Percentiles rank a stretch among this genome's conserved stretches.
These are phyloP conservation scores for Sporothrix brasiliensis DNA, from an alignment of 2,329 filamentous ascomycete genomes.

Conservation along the genomic window DNA sequence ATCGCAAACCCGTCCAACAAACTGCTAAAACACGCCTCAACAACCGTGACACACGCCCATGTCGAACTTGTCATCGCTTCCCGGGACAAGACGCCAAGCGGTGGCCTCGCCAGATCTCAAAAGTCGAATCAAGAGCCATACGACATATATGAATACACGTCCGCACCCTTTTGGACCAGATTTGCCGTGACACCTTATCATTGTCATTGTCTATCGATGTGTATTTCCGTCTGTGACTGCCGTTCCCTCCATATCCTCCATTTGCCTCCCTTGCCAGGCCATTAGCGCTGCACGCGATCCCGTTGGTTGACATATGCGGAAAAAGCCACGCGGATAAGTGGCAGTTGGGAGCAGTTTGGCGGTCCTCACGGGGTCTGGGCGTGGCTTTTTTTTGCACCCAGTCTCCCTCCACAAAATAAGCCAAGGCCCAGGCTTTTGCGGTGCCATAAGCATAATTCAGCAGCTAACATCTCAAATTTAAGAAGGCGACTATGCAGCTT, in stretches of 20 bases:
- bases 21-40: not conserved
- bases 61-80: not conserved
- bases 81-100: not conserved
- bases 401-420: constrained; percentile 1
- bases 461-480: not conserved
- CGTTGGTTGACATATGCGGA: constrained; percentile 11
- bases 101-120: not conserved
- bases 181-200: not conserved
- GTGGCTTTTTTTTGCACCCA: constrained; percentile 4
- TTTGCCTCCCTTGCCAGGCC: constrained; percentile 2
- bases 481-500: too few relatives aligned
- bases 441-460: not conserved
- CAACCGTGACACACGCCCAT: not conserved
- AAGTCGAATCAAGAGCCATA: too few relatives aligned
- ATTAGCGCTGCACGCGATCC: constrained; percentile 1
- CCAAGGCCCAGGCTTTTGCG: too few relatives aligned
- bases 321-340: not conserved
- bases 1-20: not conserved
- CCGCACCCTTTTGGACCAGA: not conserved
- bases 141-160: too few relatives aligned
- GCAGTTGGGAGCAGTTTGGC: not conserved
- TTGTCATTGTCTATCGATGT: not conserved
- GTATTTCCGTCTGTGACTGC: not conserved
- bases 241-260: not conserved
- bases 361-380: not conserved